phyloP scores from a whole-genome alignment of 2,329 filamentous ascomycete species.

The Aspergillus uvarum region DNA sequence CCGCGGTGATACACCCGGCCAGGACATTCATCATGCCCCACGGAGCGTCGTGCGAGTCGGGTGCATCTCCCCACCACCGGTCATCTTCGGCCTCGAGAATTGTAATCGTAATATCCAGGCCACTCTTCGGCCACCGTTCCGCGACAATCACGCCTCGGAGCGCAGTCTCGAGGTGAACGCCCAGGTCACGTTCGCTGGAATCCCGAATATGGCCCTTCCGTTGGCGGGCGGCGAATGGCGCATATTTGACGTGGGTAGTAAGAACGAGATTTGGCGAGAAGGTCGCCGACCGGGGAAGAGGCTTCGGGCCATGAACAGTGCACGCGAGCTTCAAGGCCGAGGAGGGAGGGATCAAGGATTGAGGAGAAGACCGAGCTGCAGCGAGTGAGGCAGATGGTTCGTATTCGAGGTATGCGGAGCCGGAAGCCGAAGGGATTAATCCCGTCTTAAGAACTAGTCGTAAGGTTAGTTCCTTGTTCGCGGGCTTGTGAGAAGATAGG shows the following conservation, averaged over 20 bases:
- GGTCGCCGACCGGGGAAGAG: constrained; percentile 81
- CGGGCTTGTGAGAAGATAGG: not conserved
- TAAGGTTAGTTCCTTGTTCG: constrained; percentile 18
- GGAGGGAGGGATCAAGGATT: constrained; percentile 52
- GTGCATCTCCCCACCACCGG: constrained; percentile 60
- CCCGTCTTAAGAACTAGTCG: constrained; percentile 79
- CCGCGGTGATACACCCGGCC: constrained; percentile 87
- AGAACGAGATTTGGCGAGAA: constrained; percentile 92
- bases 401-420: constrained; percentile 69
- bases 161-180: constrained; percentile 86
- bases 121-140: constrained; percentile 97
- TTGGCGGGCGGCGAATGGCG: constrained; percentile 83
- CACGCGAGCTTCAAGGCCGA: constrained; percentile 86
- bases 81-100: constrained; percentile 92
- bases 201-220: constrained; percentile 85
- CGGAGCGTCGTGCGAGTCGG: constrained; percentile 56
- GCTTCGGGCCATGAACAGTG: constrained; percentile 88
- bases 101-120: constrained; percentile 90
- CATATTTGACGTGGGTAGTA: constrained; percentile 92
- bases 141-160: constrained; percentile 86
- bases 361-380: constrained; percentile 44
- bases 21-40: constrained; percentile 93
- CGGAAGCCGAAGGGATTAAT: constrained; percentile 87
- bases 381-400: constrained; percentile 50
- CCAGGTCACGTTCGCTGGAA: constrained; percentile 80